phyloP scores from a whole-genome alignment of 345 rosid genomes.

The Rhodomyrtus tomentosa region DNA sequence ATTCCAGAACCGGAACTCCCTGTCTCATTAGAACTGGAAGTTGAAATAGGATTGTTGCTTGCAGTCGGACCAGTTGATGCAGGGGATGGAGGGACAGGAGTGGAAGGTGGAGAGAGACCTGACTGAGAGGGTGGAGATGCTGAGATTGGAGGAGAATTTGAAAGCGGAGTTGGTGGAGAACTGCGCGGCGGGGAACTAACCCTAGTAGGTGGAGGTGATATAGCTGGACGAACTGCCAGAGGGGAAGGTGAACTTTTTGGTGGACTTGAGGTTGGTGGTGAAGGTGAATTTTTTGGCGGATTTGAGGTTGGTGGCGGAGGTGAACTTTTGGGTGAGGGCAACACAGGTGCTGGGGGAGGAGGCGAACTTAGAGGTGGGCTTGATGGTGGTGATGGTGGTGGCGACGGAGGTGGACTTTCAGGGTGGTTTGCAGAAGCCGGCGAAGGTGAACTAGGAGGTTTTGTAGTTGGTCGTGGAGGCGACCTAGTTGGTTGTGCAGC shows the following conservation, averaged over 20 bases:
- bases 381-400: constrained; percentile 2
- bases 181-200: background rate
- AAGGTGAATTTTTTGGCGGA: constrained; percentile 19
- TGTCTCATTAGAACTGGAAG: constrained; percentile 13
- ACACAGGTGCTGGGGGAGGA: constrained; percentile 1
- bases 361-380: constrained; percentile 8
- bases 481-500: constrained; percentile 12
- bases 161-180: background rate
- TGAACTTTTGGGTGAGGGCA: constrained; percentile 3
- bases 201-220: constrained; percentile 21
- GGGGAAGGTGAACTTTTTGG: constrained; percentile 17
- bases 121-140: background rate
- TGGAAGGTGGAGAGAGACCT: background rate
- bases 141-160: background rate
- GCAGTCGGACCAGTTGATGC: background rate
- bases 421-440: constrained; percentile 16
- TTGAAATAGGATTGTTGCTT: constrained; percentile 15
- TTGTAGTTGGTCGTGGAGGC: constrained; percentile 3
- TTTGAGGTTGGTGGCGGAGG: constrained; percentile 7
- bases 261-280: constrained; percentile 14
- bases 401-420: constrained; percentile 12
- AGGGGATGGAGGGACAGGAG: background rate
- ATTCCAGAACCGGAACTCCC: constrained; percentile 16
- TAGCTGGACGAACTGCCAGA: constrained; percentile 4
- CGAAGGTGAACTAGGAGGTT: constrained; percentile 8